A percentile compares a stretch with the other conserved stretches of the same genome.
These are phyloP conservation scores for Xylaria multiplex DNA, from an alignment of 2,329 filamentous ascomycete species.

Conservation along the genomic window DNA sequence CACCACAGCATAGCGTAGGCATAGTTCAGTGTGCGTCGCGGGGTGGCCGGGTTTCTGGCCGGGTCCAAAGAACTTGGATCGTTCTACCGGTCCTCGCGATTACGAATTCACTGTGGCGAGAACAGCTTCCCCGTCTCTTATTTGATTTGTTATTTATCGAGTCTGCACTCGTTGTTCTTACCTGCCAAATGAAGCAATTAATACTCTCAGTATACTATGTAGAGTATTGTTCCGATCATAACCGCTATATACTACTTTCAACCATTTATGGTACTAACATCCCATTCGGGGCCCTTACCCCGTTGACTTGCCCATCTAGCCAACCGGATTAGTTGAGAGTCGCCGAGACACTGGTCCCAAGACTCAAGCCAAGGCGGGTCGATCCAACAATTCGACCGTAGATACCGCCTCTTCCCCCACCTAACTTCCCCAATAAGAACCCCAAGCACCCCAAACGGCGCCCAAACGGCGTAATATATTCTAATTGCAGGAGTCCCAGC, in stretches of 20 bases:
- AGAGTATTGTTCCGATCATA: background rate
- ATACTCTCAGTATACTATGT: background rate
- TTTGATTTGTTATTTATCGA: constrained; percentile 4
- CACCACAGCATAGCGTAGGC: constrained; percentile 8
- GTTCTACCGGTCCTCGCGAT: constrained; percentile 4
- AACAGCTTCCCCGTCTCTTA: background rate
- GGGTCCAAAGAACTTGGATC: constrained; percentile 27
- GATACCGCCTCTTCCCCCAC: constrained; percentile 4
- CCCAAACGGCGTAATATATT: constrained; percentile 1
- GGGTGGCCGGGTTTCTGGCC: constrained; percentile 30
- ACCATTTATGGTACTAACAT: background rate
- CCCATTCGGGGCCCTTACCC: constrained; percentile 6
- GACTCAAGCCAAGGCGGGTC: constrained; percentile 14
- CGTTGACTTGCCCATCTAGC: background rate
- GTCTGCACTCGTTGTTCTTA: background rate
- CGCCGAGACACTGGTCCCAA: constrained; percentile 28
- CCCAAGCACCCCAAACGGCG: background rate
- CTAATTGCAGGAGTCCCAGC: constrained; percentile 3
- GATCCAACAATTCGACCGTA: constrained; percentile 8
- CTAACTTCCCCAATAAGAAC: background rate
- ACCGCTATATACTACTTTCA: background rate
- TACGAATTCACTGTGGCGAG: constrained; percentile 10
- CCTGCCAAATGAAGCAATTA: constrained; percentile 2
- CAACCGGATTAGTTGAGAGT: constrained; percentile 3
- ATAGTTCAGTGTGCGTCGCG: constrained; percentile 20